Percentiles rank a stretch among this genome's conserved stretches.
Conservation (phyloP, 768 basidiomycete species). For the Lactarius akahatsu region DNA sequence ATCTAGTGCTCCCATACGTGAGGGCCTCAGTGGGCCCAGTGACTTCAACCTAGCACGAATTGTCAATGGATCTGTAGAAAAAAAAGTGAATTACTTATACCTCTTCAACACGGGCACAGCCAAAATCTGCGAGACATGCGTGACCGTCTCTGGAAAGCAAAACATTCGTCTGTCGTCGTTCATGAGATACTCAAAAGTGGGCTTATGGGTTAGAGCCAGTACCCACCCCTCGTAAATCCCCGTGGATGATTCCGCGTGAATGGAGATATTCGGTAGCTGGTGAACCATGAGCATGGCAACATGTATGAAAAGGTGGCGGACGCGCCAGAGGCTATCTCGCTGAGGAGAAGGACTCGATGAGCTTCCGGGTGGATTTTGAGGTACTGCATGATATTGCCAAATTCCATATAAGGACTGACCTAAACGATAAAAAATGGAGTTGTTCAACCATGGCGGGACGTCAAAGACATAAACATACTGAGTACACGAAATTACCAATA, state of each 20-base stretch:
- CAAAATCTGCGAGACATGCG: slow-evolving; percentile 18
- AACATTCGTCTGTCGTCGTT: slow-evolving; percentile 15
- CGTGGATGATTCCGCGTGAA: slow-evolving; percentile 20
- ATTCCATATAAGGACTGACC: slow-evolving; percentile 23
- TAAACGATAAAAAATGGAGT: not conserved
- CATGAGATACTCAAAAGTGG: not conserved
- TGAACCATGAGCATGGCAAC: not conserved
- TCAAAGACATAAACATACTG: slow-evolving; percentile 8
- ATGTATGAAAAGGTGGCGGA: not conserved
- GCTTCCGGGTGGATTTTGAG: slow-evolving; percentile 13
- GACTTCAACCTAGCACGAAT: not conserved
- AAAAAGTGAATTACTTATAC: slow-evolving; percentile 2
- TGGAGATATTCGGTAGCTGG: slow-evolving; percentile 24
- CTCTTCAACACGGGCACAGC: slow-evolving; percentile 22
- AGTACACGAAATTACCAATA: slow-evolving; percentile 16
- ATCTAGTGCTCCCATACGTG: slow-evolving; percentile 14
- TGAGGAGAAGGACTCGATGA: slow-evolving; percentile 14
- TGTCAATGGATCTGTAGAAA: not conserved
- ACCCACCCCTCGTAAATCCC: slow-evolving; percentile 25
- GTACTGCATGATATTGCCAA: slow-evolving; percentile 17
- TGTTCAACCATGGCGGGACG: not conserved
- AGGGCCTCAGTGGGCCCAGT: slow-evolving; percentile 7
- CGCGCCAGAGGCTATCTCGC: slow-evolving; percentile 21
- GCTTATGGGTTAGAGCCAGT: not conserved
- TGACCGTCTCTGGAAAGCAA: slow-evolving; percentile 18